Conservation (phyloP, 306 rosid species). For the Clitoria ternatea region DNA sequence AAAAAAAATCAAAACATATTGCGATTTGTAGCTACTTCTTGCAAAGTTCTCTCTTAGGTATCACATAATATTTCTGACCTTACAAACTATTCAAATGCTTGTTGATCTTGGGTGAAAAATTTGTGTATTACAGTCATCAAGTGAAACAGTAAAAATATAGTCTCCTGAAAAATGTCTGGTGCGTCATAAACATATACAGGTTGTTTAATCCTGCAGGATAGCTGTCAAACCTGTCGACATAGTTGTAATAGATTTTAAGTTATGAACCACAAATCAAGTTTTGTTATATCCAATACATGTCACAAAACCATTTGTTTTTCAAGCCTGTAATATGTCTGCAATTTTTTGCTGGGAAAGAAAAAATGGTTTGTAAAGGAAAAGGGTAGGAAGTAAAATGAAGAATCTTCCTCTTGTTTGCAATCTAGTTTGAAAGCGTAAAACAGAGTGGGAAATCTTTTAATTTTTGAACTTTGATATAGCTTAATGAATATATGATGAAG, state of each 20-base stretch:
- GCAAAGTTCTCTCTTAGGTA: background rate
- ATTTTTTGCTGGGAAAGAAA: background rate
- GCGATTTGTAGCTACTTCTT: background rate
- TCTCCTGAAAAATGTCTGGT: background rate
- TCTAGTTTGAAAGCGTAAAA: background rate
- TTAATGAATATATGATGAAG: background rate
- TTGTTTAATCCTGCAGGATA: background rate
- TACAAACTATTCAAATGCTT: background rate
- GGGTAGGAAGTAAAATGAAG: background rate
- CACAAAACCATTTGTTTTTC: background rate
- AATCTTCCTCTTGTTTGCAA: background rate
- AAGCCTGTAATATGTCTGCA: background rate
- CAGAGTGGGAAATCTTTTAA: background rate
- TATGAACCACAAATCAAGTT: background rate
- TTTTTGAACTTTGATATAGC: background rate
- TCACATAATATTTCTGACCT: background rate
- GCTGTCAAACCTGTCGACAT: background rate
- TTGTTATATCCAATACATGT: background rate
- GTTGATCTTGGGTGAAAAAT: background rate
- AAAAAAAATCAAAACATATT: background rate
- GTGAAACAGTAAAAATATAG: background rate
- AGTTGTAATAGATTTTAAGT: background rate
- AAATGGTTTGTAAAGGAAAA: constrained; percentile 11
- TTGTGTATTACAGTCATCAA: background rate
- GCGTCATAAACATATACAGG: background rate